phyloP scores from a whole-genome alignment of 73 alveolate species.

The Paramecium caudatum region DNA sequence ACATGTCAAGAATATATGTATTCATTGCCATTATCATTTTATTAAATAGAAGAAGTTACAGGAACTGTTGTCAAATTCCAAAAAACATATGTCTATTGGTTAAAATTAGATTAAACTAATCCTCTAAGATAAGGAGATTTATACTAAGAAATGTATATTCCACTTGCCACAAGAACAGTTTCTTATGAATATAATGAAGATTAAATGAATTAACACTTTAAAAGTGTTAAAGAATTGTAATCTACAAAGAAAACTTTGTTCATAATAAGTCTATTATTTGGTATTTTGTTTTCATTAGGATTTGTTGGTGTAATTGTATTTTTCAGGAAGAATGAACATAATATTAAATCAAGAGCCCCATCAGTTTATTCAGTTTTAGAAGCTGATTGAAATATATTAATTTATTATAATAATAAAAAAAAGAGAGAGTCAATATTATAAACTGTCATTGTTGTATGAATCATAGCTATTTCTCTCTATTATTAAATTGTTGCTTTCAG shows the following conservation, averaged over 20 bases:
- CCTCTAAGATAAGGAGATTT: conserved; percentile 42
- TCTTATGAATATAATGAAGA: conserved; percentile 37
- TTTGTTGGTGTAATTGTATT: conserved; percentile 1
- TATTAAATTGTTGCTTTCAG: conserved; percentile 26
- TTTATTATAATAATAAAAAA: not conserved
- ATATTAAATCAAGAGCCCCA: conserved; percentile 20
- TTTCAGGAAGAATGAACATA: conserved; percentile 6
- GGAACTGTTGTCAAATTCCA: conserved; percentile 10
- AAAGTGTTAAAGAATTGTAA: conserved; percentile 48
- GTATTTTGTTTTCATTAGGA: not conserved
- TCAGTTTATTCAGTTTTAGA: not conserved
- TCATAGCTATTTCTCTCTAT: conserved; percentile 16
- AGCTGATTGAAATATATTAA: not conserved
- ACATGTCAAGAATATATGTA: not conserved
- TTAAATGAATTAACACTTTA: not conserved
- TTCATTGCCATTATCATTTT: not conserved
- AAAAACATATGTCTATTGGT: conserved; percentile 51
- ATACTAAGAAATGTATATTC: not conserved
- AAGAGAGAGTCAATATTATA: conserved; percentile 21
- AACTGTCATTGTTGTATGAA: conserved; percentile 18
- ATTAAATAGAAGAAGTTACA: conserved; percentile 2
- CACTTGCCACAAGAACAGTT: not conserved
- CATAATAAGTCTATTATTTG: not conserved
- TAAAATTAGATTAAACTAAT: conserved; percentile 27
- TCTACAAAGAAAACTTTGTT: not conserved